phyloP scores from a whole-genome alignment of 2,329 filamentous ascomycete genomes.

The Periglandula ipomoeae region DNA sequence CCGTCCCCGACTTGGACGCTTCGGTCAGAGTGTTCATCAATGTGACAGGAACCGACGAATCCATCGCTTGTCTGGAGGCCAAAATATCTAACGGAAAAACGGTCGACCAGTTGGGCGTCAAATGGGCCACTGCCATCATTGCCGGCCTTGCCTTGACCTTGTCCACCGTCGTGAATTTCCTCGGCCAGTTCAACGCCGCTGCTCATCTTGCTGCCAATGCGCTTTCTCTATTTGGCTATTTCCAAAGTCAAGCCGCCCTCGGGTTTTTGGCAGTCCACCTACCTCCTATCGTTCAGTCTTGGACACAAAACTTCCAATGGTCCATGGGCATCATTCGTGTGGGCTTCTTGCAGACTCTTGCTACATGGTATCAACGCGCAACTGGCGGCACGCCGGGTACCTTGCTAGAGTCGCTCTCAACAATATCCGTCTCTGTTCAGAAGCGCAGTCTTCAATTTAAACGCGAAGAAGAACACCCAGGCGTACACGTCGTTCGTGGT shows the following conservation, averaged over 20 bases:
- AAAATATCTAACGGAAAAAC: slow-evolving; percentile 81
- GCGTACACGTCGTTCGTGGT: slow-evolving; percentile 50
- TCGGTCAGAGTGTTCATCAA: slow-evolving; percentile 74
- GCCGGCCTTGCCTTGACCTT: slow-evolving; percentile 72
- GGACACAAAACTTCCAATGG: slow-evolving; percentile 97
- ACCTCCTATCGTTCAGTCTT: slow-evolving; percentile 77
- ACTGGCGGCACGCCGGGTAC: slow-evolving; percentile 78
- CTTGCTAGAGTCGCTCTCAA: slow-evolving; percentile 63
- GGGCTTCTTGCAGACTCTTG: slow-evolving; percentile 72
- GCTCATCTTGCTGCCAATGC: slow-evolving; percentile 88
- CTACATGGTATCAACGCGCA: slow-evolving; percentile 89
- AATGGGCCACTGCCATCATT: slow-evolving; percentile 80
- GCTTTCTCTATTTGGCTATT: slow-evolving; percentile 81
- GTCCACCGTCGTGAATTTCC: slow-evolving; percentile 79
- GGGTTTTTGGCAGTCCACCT: slow-evolving; percentile 71
- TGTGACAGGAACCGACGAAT: slow-evolving; percentile 46
- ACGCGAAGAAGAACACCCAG: slow-evolving; percentile 11
- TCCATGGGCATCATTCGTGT: slow-evolving; percentile 88
- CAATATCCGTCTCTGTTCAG: slow-evolving; percentile 72
- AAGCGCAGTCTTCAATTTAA: slow-evolving; percentile 34
- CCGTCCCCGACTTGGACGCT: slow-evolving; percentile 81
- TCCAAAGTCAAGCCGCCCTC: slow-evolving; percentile 85
- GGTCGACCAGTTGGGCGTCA: slow-evolving; percentile 75
- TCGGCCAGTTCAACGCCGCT: slow-evolving; percentile 89
- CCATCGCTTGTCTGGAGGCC: slow-evolving; percentile 77